Evolutionary conservation across 1,284 basidiomycete genomes (phyloP), one percentile per base, ranked within the genome.

Genomic region (Fomitopsis pinicola): DNA sequence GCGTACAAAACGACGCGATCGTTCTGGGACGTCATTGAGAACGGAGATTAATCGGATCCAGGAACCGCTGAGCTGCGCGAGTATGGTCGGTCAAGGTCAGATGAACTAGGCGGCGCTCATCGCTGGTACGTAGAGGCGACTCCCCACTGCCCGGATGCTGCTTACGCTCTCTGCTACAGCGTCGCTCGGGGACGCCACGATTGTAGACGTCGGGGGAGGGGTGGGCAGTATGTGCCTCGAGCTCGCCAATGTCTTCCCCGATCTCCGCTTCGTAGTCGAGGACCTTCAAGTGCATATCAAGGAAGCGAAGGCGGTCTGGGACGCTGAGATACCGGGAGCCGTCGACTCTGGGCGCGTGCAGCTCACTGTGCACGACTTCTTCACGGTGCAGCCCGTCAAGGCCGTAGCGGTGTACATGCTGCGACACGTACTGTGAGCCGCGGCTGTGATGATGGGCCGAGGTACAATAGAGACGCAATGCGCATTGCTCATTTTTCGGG

Each of bases 311-410:
- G 54, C 36, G 2, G 46, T 65, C 1, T 66, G 64, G 63, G 3
- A 50, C 46, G 26, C 45, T 7, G 60, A 62, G 26, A n/a, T 48
- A 26, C 61, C 61, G 0, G 61, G 59, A 0, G 61, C 63, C 33
- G 12, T 66, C 14, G 42, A 35, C n/a, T 12, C 7, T 2, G 55
- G 58, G 14, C 61, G 64, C 15, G 59, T 61, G 3, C 28, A 38
- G 14, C 45, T 66, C 26, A 22, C 62, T 62, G 63, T 46, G 8
- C 71, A 74, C 59, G 70, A 76, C 55, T 75, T 75, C 61, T 75
- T 75, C 64, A 42, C 40, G 2, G 67, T 70, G 6, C 73, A 75
- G 57, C 72, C 75, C 0, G 62, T 71, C 26, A 63, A 68, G 45
- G 60, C 66, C 5, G 70, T 71, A 0, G 65, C 62, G 15, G 67